phyloP scores from a whole-genome alignment of 331 rosid species.

The Cydonia oblonga region DNA sequence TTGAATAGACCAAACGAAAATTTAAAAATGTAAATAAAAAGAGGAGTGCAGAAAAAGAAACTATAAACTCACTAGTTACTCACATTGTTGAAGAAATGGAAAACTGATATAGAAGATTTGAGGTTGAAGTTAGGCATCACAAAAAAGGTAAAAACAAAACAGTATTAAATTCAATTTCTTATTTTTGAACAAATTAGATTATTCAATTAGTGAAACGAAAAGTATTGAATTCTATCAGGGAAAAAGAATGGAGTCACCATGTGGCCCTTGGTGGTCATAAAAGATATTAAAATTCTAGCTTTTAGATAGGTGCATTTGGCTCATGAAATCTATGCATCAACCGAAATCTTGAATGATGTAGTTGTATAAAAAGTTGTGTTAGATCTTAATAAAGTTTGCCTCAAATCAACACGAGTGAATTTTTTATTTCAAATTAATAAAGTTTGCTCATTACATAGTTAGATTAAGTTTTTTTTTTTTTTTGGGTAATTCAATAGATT shows the following conservation, averaged over 20 bases:
- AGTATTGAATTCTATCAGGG: background rate
- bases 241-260: background rate
- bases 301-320: constrained; percentile 14
- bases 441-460: background rate
- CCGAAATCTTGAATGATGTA: constrained; percentile 7
- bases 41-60: background rate
- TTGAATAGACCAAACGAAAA: no score
- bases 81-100: background rate
- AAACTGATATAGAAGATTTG: background rate
- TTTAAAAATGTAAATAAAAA: no score
- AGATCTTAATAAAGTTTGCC: constrained; percentile 8
- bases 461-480: background rate
- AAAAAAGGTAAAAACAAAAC: background rate
- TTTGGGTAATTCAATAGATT: background rate
- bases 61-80: background rate
- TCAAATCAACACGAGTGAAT: constrained; percentile 9
- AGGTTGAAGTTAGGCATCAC: background rate
- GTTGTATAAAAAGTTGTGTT: constrained; percentile 5
- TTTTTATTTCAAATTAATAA: background rate
- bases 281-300: background rate
- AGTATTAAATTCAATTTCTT: background rate
- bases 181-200: no score
- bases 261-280: background rate
- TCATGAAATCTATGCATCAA: constrained; percentile 20
- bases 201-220: no score